Conservation (phyloP, 176 grass and related monocot species). For the Aegilops umbellulata region DNA sequence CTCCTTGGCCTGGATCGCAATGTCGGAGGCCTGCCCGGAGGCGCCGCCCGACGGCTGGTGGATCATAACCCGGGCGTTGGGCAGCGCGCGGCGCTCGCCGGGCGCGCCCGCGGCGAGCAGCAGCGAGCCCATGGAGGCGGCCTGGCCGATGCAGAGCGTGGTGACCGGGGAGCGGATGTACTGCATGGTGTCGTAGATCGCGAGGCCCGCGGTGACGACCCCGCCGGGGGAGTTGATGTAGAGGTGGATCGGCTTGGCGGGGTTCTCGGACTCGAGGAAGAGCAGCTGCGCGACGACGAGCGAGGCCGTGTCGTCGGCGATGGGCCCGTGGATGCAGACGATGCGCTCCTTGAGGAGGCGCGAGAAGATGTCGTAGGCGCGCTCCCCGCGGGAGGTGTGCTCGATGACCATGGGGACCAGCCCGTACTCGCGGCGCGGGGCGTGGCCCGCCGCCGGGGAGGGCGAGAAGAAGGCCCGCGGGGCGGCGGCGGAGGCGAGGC, state of each 20-base stretch:
- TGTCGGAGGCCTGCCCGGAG: slow-evolving; percentile 69
- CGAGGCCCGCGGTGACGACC: slow-evolving; percentile 78
- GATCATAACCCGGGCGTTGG: slow-evolving; percentile 88
- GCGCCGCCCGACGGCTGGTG: slow-evolving; percentile 90
- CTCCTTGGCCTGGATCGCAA: slow-evolving; percentile 92
- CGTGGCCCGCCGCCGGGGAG: slow-evolving; percentile 4
- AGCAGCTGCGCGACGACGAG: slow-evolving; percentile 92
- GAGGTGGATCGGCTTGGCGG: slow-evolving; percentile 85
- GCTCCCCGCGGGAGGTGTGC: slow-evolving; percentile 81
- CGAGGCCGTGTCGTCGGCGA: slow-evolving; percentile 68
- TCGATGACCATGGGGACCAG: slow-evolving; percentile 90
- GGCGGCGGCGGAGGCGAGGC: slow-evolving; percentile 27
- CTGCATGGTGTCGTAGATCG: slow-evolving; percentile 99
- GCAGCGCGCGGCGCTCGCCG: slow-evolving; percentile 80
- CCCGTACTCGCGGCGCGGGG: slow-evolving; percentile 49
- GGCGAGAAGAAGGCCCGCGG: slow-evolving; percentile 37
- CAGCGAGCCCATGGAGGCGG: slow-evolving; percentile 88
- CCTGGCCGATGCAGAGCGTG: slow-evolving; percentile 96
- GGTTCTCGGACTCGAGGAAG: slow-evolving; percentile 96
- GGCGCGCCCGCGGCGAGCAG: slow-evolving; percentile 75
- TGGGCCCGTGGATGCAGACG: slow-evolving; percentile 83
- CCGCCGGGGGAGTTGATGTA: slow-evolving; percentile 97
- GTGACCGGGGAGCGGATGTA: slow-evolving; percentile 83
- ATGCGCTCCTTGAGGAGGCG: slow-evolving; percentile 94
- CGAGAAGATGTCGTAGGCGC: slow-evolving; percentile 89